Conservation (phyloP, 768 basidiomycete genomes). For the Lyophyllum semitale region DNA sequence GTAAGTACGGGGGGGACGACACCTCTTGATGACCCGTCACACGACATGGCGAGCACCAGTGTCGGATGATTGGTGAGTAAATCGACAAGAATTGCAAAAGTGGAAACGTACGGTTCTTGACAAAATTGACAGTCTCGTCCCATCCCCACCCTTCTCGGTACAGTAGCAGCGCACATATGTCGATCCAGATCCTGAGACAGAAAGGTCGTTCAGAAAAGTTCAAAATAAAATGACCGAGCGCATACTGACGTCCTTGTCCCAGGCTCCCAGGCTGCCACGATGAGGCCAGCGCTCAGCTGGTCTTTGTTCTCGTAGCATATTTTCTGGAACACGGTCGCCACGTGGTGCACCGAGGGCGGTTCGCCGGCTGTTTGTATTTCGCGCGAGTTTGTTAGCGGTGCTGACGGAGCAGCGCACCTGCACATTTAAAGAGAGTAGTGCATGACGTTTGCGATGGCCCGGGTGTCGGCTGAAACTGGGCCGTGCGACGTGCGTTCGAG, state of each 20-base stretch:
- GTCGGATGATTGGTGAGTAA: conserved; percentile 28
- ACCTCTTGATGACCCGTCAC: conserved; percentile 97
- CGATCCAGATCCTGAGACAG: conserved; percentile 80
- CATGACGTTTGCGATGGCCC: conserved; percentile 91
- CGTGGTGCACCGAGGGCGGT: conserved; percentile 77
- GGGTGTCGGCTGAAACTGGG: conserved; percentile 98
- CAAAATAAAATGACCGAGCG: not conserved
- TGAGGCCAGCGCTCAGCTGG: conserved; percentile 85
- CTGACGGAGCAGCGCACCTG: no score
- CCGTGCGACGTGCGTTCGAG: no score
- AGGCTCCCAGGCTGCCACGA: conserved; percentile 99
- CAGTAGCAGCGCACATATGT: conserved; percentile 99
- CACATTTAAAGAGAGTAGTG: conserved; percentile 80
- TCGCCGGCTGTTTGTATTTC: conserved; percentile 57
- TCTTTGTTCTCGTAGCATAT: conserved; percentile 96
- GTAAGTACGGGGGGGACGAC: no score
- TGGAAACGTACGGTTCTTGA: conserved; percentile 82
- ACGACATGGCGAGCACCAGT: conserved; percentile 91
- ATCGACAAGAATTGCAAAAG: not conserved
- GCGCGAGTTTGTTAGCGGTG: not conserved
- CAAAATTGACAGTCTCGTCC: conserved; percentile 91
- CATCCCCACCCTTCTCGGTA: conserved; percentile 85
- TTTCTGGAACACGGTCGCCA: conserved; percentile 82
- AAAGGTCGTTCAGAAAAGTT: not conserved
- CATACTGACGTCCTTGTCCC: conserved; percentile 78